These are phyloP conservation scores for Termitomyces eurrhizus DNA, from an alignment of 768 basidiomycete species.

Conservation along the genomic window DNA sequence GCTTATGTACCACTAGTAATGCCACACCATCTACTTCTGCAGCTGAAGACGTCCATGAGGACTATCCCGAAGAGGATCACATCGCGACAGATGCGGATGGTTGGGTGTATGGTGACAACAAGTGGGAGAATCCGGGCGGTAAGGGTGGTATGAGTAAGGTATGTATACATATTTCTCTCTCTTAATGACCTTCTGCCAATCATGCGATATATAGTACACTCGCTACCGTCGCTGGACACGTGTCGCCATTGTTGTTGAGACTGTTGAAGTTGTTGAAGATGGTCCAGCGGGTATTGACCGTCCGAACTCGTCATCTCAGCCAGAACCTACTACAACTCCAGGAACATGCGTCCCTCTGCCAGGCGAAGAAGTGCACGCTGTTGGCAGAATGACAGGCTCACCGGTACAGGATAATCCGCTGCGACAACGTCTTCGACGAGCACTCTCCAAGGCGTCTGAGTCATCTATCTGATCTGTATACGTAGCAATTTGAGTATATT, in stretches of 20 bases:
- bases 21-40: slow-evolving; percentile 12
- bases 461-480: slow-evolving; percentile 1
- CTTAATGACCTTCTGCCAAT: background rate
- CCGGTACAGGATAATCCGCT: slow-evolving; percentile 21
- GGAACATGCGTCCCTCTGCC: background rate
- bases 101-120: slow-evolving; percentile 94
- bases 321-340: slow-evolving; percentile 1
- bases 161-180: background rate
- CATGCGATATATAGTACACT: slow-evolving; percentile 55
- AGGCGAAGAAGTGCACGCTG: slow-evolving; percentile 9
- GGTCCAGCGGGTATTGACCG: slow-evolving; percentile 29
- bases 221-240: slow-evolving; percentile 85
- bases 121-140: slow-evolving; percentile 78
- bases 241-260: slow-evolving; percentile 73
- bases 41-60: slow-evolving; percentile 27
- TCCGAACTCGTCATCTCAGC: background rate
- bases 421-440: slow-evolving; percentile 24
- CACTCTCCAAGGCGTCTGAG: slow-evolving; percentile 21
- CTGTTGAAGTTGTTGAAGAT: slow-evolving; percentile 49
- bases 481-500: background rate
- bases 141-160: slow-evolving; percentile 88
- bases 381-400: slow-evolving; percentile 14
- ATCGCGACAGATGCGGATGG: slow-evolving; percentile 75
- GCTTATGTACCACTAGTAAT: slow-evolving; percentile 9
- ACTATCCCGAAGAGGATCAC: slow-evolving; percentile 42